Conservation (phyloP, 345 rosid genomes). For the Angophora floribunda region DNA sequence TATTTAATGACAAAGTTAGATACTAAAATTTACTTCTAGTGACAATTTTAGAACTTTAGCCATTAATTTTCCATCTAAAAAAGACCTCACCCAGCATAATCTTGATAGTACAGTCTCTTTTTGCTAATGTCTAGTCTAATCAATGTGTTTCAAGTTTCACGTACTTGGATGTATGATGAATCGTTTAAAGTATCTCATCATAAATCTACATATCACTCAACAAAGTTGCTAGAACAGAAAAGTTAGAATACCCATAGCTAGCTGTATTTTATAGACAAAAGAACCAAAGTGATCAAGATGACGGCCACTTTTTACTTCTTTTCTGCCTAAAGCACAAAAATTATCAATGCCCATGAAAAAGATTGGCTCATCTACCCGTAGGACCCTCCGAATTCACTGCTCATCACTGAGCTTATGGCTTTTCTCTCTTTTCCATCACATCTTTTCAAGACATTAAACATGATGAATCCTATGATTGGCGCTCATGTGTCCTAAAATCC, state of each 20-base stretch:
- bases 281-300: background rate
- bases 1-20: background rate
- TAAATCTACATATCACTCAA: background rate
- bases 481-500: background rate
- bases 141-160: background rate
- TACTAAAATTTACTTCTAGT: background rate
- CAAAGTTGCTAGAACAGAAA: background rate
- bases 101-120: background rate
- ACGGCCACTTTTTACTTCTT: background rate
- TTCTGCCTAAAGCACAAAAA: background rate
- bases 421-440: background rate
- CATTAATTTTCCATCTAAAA: background rate
- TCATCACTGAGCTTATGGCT: background rate
- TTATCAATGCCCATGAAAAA: background rate
- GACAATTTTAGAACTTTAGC: background rate
- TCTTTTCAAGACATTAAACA: background rate
- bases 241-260: background rate
- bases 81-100: background rate
- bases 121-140: background rate
- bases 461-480: conserved; percentile 8
- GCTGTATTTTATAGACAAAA: background rate
- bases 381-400: background rate
- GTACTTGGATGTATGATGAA: background rate
- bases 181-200: background rate
- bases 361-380: background rate